Evolutionary conservation across 129 eudicot species (phyloP), one percentile per base, ranked within the genome.

Genomic region (Ambrosia artemisiifolia): DNA sequence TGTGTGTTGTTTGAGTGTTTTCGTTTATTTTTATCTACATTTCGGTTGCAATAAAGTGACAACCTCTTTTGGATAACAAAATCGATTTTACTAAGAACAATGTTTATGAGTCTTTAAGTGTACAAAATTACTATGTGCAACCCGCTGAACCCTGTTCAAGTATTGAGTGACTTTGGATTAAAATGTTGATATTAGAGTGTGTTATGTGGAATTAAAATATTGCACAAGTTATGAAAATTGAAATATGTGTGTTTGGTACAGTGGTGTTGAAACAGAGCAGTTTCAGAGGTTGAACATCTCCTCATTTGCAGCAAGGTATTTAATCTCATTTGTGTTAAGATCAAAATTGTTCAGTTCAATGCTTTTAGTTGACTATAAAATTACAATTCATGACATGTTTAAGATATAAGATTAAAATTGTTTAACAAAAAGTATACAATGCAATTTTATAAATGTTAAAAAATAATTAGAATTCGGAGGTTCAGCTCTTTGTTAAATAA

Each of bases 221-320:
- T 44, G 77, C 12, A 59, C 59, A 30, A 16, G 74, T 47, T 33
- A 67, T 43, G 33, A 16, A 11, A 42, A 42, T 35, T 66, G 17
- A 75, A 32, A 75, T 55, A 13, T 54, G 18, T 72, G 63, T 67
- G 60, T 67, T 10, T 66, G 44, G 43, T 34, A 11, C 89, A 91
- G 97, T 78, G 63, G 28, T 66, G 83, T 54, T 65, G 89, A 88
- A 84, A 68, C 82, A 33, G 85, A 78, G 77, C 60, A 78, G 77
- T 79, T 84, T 72, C 85, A 76, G 91, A 86, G 83, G 75, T 83
- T 81, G 63, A 74, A 84, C 67, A 78, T 75, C 82, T 80, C 88
- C 74, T 73, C 96, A 73, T 77, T 86, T 79, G 86, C 81, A 71
- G 84, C 71, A 7, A 84, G 80, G 96, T 89, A 66, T 19, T 12